Evolutionary conservation across 345 rosid species (phyloP).

Genomic region (Erucastrum elatum): DNA sequence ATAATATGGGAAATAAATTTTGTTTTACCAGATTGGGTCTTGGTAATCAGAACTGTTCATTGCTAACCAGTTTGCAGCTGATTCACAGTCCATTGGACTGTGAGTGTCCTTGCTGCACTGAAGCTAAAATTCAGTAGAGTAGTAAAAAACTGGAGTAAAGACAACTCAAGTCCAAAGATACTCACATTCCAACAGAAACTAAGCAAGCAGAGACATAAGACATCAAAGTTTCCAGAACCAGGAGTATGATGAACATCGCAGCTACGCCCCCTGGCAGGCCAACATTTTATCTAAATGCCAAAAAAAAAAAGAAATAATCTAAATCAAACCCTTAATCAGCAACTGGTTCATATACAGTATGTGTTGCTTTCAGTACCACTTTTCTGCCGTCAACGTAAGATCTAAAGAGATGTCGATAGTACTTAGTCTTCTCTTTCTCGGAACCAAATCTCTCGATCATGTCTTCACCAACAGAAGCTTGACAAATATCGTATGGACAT

Average conservation of each 20-base stretch:
- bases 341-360: no score
- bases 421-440: constrained; percentile 15
- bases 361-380: constrained; percentile 27
- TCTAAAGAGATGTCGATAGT: constrained; percentile 24
- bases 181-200: constrained; percentile 44
- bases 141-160: background rate
- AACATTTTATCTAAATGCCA: constrained; percentile 70
- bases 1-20: background rate
- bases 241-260: constrained; percentile 42
- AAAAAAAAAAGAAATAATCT: background rate
- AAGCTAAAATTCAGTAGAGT: background rate
- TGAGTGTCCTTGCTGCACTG: constrained; percentile 34
- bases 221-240: constrained; percentile 10
- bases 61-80: constrained; percentile 35
- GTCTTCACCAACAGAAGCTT: constrained; percentile 33
- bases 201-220: constrained; percentile 18
- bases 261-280: constrained; percentile 81
- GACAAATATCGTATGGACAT: constrained; percentile 33
- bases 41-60: background rate
- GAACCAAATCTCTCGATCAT: constrained; percentile 33
- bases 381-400: constrained; percentile 74
- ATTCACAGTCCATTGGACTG: constrained; percentile 38
- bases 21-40: constrained; percentile 13
- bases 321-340: background rate
- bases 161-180: background rate